Percentiles rank a stretch among this genome's conserved stretches.
These are phyloP conservation scores for Lepidium sativum DNA, from an alignment of 345 rosid genomes.

Conservation along the genomic window DNA sequence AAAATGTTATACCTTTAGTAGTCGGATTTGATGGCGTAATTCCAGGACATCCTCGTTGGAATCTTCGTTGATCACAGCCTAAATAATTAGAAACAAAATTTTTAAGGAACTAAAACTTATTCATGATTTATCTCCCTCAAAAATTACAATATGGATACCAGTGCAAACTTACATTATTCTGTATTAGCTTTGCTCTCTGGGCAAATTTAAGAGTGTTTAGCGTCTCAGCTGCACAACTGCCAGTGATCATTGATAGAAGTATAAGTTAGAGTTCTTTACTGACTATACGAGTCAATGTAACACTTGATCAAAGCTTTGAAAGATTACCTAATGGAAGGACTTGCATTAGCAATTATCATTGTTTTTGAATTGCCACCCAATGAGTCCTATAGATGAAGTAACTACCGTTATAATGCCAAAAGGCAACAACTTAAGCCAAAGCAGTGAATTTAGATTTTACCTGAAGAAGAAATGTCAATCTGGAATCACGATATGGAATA, in stretches of 20 bases:
- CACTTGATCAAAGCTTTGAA: conserved; percentile 2
- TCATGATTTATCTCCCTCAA: not conserved
- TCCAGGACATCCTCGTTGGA: conserved; percentile 73
- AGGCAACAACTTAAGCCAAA: not conserved
- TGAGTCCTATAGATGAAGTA: conserved; percentile 60
- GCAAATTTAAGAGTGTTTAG: conserved; percentile 91
- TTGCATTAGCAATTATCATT: conserved; percentile 95
- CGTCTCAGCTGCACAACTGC: conserved; percentile 89
- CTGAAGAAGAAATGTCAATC: conserved; percentile 98
- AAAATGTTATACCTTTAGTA: conserved; percentile 53
- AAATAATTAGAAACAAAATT: not conserved
- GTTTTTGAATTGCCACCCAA: conserved; percentile 98
- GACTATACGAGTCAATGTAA: not conserved
- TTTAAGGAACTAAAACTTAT: not conserved
- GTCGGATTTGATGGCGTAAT: conserved; percentile 71
- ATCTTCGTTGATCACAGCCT: conserved; percentile 98
- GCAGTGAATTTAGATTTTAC: conserved; percentile 30
- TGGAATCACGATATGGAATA: conserved; percentile 91
- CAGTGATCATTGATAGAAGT: conserved; percentile 6
- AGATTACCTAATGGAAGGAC: conserved; percentile 83
- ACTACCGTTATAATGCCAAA: conserved; percentile 15
- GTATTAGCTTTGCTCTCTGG: conserved; percentile 93
- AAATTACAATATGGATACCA: not conserved
- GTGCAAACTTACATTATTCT: conserved; percentile 73
- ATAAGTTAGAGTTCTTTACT: not conserved